Percentiles rank a stretch among this genome's conserved stretches.
Evolutionary conservation across 345 rosid genomes (phyloP).

Genomic region (Geranium brycei): DNA sequence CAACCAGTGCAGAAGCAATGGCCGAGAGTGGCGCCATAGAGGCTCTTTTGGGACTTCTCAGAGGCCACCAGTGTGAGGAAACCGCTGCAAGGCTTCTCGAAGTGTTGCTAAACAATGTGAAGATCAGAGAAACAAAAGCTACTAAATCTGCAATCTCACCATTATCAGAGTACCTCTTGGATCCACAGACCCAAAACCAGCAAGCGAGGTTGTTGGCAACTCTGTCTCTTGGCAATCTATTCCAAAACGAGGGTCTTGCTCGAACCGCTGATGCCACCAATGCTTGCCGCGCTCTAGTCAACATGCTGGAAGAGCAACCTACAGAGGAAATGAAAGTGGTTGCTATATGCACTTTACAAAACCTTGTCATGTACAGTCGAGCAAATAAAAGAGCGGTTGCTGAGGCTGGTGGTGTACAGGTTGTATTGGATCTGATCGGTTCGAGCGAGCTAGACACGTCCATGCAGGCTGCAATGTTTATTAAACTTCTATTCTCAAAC

Average conservation of each 20-base stretch:
- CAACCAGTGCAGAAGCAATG: conserved; percentile 96
- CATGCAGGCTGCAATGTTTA: conserved; percentile 94
- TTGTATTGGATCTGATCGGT: conserved; percentile 80
- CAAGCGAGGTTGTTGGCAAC: conserved; percentile 86
- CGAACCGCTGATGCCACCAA: conserved; percentile 88
- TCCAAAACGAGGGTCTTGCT: conserved; percentile 93
- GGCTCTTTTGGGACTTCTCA: conserved; percentile 90
- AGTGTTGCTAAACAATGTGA: conserved; percentile 86
- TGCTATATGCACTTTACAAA: conserved; percentile 93
- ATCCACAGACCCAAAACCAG: conserved; percentile 97
- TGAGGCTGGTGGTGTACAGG: conserved; percentile 99
- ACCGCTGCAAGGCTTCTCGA: conserved; percentile 90
- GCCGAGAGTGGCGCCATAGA: conserved; percentile 98
- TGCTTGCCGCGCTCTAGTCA: conserved; percentile 95
- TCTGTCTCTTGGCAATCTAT: conserved; percentile 93
- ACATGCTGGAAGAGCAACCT: conserved; percentile 96
- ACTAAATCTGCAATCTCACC: conserved; percentile 87
- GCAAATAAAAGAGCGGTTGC: conserved; percentile 99
- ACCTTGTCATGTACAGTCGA: conserved; percentile 89
- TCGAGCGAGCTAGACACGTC: conserved; percentile 95
- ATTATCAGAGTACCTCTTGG: conserved; percentile 86
- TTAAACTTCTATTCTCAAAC: conserved; percentile 89
- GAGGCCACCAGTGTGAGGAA: conserved; percentile 95
- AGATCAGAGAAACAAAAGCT: conserved; percentile 86
- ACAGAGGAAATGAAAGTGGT: conserved; percentile 99